Evolutionary conservation across 495 filamentous ascomycete genomes (phyloP).

Genomic region (Neurospora hispaniola): DNA sequence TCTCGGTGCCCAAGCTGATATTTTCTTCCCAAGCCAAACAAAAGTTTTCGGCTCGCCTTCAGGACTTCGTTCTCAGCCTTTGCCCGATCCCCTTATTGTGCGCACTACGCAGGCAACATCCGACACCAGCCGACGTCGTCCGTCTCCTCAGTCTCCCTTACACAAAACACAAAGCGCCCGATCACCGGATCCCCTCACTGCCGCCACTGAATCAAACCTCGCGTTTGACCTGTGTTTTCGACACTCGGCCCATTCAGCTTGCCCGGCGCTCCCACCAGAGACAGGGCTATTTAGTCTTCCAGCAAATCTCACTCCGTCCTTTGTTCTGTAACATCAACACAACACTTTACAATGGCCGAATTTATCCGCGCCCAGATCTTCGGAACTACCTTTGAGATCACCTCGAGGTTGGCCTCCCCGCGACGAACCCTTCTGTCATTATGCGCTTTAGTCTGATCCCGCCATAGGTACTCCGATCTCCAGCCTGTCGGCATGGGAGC

Average conservation of each 20-base stretch:
- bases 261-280: background rate
- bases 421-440: slow-evolving; percentile 3
- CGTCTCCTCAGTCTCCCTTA: background rate
- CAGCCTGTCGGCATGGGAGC: slow-evolving; percentile 99
- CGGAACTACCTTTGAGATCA: slow-evolving; percentile 99
- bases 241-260: background rate
- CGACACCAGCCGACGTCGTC: background rate
- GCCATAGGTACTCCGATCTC: slow-evolving; percentile 80
- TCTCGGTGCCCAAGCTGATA: background rate
- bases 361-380: slow-evolving; percentile 99
- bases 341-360: slow-evolving; percentile 64
- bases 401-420: slow-evolving; percentile 65
- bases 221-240: background rate
- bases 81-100: background rate
- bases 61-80: background rate
- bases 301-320: background rate
- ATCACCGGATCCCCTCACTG: background rate
- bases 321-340: slow-evolving; percentile 7
- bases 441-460: slow-evolving; percentile 10
- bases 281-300: background rate
- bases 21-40: background rate
- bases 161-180: background rate
- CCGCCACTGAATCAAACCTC: background rate
- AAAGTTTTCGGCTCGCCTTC: background rate
- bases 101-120: background rate